phyloP scores from a whole-genome alignment of 2,329 filamentous ascomycete genomes.

The Diplocarpon mali region DNA sequence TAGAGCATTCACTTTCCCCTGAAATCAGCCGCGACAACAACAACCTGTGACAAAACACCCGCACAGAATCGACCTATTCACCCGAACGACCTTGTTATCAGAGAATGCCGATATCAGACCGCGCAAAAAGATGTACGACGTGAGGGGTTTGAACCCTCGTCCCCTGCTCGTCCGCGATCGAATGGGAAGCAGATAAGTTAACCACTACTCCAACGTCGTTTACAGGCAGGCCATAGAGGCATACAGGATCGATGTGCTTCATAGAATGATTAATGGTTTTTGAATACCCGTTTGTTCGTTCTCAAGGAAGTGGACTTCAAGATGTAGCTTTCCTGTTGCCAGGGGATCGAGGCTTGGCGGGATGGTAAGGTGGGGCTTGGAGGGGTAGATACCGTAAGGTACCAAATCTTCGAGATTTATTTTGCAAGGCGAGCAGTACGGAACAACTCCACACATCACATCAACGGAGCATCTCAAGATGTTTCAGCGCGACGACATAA shows the following conservation, averaged over 20 bases:
- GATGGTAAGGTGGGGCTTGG: neutral
- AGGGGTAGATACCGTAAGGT: conserved; percentile 1
- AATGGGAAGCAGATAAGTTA: conserved; percentile 21
- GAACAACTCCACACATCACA: neutral
- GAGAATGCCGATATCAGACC: no score
- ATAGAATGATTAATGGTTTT: neutral
- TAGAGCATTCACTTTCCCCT: no score
- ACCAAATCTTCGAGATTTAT: neutral
- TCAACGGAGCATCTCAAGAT: conserved; percentile 1
- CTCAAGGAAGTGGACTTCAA: neutral
- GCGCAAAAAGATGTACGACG: neutral
- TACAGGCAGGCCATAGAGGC: neutral
- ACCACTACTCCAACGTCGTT: conserved; percentile 17
- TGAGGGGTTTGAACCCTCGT: conserved; percentile 13
- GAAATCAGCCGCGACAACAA: no score
- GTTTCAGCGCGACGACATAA: conserved; percentile 15
- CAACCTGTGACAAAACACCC: no score
- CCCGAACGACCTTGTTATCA: no score
- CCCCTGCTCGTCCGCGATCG: conserved; percentile 10
- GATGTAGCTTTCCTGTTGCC: neutral
- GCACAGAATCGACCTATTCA: no score
- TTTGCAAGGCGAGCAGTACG: neutral
- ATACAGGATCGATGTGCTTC: neutral
- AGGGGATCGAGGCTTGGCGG: neutral
- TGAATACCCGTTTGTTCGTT: neutral